Evolutionary conservation across 441 rosid species (phyloP), one percentile per base, ranked within the genome.

Genomic region (Syzygium syzygioides): DNA sequence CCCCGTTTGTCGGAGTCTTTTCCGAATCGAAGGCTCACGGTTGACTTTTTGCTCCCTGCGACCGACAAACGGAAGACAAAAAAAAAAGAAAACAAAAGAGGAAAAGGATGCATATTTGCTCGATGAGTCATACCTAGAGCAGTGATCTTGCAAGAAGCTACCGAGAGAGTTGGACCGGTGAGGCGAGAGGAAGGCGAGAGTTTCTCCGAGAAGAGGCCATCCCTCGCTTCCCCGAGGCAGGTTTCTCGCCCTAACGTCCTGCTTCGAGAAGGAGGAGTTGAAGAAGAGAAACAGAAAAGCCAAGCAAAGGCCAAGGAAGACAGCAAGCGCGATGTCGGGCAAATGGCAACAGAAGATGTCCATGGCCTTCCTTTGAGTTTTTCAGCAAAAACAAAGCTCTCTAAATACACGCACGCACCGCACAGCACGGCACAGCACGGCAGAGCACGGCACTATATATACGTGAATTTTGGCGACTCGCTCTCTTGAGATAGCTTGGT

Each of bases 181-280:
- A 89, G 99, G 97, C 90, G 93, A 93, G 93, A 97, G 96, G 91
- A 95, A 93, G 91, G 93, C 91, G 59, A 95, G 91, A 86, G 98
- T 95, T 87, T 97, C 96, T 8, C 99, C 99, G 37, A 91, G 60
- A 19, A 97, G 86, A 48, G 99, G 98, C 98, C 94, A 96, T 48
- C 99, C 98, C 96, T 92, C 95, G 90, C 88, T 91, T 18, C 99
- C 99, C 85, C 85, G 71, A 18, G 97, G 95, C 53, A 94, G 87
- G 86, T 91, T 90, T 76, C 88, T 54, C 86, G 55, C 85, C 87
- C 62, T 71, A 87, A 76, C 28, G 62, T 28, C 64, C 50, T 26
- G 79, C 79, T 83, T 26, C 54, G 87, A 54, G 76, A 90, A 79
- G 62, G 56, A 54, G 87, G 28, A 85, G 19, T 20, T 55, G 85